Base-by-base conservation (phyloP, 305 asterid genomes). In the Fraxinus angustifolia region DNA sequence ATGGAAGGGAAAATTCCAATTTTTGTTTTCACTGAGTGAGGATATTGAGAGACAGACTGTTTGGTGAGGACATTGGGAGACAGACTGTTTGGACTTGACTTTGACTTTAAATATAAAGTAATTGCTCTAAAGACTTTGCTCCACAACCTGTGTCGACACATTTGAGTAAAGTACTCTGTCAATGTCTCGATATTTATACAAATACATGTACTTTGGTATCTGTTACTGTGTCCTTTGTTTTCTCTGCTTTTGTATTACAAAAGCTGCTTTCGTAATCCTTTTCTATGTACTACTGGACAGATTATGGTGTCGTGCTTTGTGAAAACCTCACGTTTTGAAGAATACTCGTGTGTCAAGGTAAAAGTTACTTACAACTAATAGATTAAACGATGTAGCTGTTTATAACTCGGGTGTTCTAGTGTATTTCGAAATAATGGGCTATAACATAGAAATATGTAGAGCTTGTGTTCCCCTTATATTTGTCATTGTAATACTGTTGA, bases 291-390 rank as follows among this genome's bases (percentile, higher is more conserved):
- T 28, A 65, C 38, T 33, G 6, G 75, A 33, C 99, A 95, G 99
- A 94, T 95, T 58, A 36, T 95, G 90, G 83, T 95, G 40, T 96
- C 99, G 75, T 96, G 99, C 91, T 96, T 96, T 71, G 99, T 96
- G 93, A 96, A 93, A 93, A 96, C 99, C 68, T 92, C 99, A 36
- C 97, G 86, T 82, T 90, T 88, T 79, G 97, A 94, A 88, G 99
- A 96, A 83, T 96, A 96, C 82, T 86, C 91, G 56, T 96, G 98
- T 75, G 99, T 96, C 80, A 94, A 96, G 98, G 99, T 94, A 79
- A 87, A 88, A 68, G 60, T 79, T 83, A 60, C 80, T 76, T 73
- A 62, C 60, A 14, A 30, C 74, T 76, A 12, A 70, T 14, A 19
- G 12, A 70, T n/a, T n/a, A 68, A 68, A 14, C 6, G 2, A 67